These are phyloP conservation scores for Rhodamnia argentea DNA, from an alignment of 345 rosid genomes.

Conservation along the genomic window DNA sequence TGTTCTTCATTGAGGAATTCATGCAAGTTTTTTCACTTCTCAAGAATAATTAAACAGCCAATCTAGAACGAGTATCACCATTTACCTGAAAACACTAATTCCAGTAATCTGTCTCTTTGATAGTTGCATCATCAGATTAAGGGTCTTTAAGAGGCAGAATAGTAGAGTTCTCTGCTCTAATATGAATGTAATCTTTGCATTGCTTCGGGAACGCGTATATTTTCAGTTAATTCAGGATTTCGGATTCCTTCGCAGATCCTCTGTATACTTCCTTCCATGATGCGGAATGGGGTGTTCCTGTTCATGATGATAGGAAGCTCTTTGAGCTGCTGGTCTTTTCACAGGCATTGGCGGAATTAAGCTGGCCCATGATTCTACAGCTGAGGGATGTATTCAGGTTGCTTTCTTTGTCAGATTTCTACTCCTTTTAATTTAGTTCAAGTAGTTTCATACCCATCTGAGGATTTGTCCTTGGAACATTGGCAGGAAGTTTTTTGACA, in stretches of 20 bases:
- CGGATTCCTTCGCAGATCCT: conserved; percentile 29
- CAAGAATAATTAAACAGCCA: neutral
- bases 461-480: conserved; percentile 3
- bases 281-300: conserved; percentile 81
- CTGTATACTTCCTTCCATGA: conserved; percentile 66
- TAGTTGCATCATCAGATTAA: neutral
- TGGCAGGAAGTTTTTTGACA: conserved; percentile 66
- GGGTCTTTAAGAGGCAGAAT: neutral
- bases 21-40: neutral
- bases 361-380: conserved; percentile 74
- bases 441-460: neutral
- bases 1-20: neutral
- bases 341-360: conserved; percentile 90
- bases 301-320: conserved; percentile 63
- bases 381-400: conserved; percentile 67
- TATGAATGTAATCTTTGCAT: neutral
- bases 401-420: neutral
- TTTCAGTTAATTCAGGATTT: neutral
- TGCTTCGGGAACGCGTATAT: no score
- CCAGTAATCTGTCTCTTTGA: neutral
- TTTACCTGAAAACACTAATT: neutral
- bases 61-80: neutral
- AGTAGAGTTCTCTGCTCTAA: neutral
- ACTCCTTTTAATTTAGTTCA: neutral
- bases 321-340: conserved; percentile 83